phyloP scores from a whole-genome alignment of 345 rosid genomes.

The Kandelia obovata region DNA sequence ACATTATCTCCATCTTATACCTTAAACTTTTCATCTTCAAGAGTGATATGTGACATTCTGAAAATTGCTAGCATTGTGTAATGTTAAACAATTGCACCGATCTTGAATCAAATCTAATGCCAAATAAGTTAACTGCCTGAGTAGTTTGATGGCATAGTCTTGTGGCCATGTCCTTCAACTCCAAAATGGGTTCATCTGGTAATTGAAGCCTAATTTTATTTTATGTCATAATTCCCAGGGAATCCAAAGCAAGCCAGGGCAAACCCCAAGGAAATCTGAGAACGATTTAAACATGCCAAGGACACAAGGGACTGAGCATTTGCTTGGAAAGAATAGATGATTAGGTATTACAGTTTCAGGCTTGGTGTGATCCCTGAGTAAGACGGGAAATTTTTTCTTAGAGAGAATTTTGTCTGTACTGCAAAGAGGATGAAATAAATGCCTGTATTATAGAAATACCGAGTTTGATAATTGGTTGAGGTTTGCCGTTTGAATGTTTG shows the following conservation, averaged over 20 bases:
- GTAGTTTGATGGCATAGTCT: not conserved
- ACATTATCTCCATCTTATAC: not conserved
- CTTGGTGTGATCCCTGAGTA: not conserved
- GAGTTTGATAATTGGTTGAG: not conserved
- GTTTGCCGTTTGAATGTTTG: not conserved
- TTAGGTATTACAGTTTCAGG: not conserved
- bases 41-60: not conserved
- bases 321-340: conserved; percentile 25
- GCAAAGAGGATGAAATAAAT: not conserved
- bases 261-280: conserved; percentile 40
- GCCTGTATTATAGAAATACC: conserved; percentile 1
- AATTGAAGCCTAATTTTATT: not conserved
- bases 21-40: not conserved
- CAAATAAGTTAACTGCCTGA: not conserved
- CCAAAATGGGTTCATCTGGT: not conserved
- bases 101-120: too few relatives aligned
- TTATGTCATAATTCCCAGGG: conserved; percentile 31
- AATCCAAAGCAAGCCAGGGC: conserved; percentile 45
- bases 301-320: conserved; percentile 27
- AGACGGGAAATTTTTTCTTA: conserved; percentile 3
- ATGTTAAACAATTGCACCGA: too few relatives aligned
- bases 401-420: not conserved
- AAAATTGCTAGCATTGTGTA: too few relatives aligned
- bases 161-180: not conserved
- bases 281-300: conserved; percentile 37